These are phyloP conservation scores for Rubroboletus pulcherrimus DNA, from an alignment of 768 basidiomycete genomes.

Conservation along the genomic window DNA sequence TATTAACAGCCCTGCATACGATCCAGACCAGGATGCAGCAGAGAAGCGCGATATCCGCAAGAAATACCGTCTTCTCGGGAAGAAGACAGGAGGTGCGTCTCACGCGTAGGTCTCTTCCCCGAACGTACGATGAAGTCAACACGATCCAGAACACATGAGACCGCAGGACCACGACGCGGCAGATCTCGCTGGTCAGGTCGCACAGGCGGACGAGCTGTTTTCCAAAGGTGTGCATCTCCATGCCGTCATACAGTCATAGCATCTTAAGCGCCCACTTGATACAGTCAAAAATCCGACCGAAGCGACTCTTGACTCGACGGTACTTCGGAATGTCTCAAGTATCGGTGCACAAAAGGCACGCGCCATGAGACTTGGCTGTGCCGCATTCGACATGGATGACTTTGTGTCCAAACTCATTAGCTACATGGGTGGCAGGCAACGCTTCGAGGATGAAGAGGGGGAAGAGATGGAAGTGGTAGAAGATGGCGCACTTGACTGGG, in stretches of 20 bases:
- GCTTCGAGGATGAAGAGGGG: slow-evolving; percentile 44
- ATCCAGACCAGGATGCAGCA: slow-evolving; percentile 82
- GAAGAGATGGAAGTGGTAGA: slow-evolving; percentile 53
- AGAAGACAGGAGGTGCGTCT: slow-evolving; percentile 57
- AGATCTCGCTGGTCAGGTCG: slow-evolving; percentile 52
- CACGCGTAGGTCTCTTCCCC: neutral
- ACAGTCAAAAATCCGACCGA: slow-evolving; percentile 79
- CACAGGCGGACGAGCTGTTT: slow-evolving; percentile 59
- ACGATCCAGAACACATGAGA: slow-evolving; percentile 41
- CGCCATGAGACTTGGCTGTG: slow-evolving; percentile 81
- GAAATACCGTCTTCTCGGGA: slow-evolving; percentile 65
- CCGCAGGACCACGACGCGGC: slow-evolving; percentile 55
- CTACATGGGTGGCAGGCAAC: slow-evolving; percentile 71
- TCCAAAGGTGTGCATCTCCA: slow-evolving; percentile 45
- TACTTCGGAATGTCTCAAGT: slow-evolving; percentile 73
- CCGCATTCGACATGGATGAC: slow-evolving; percentile 90
- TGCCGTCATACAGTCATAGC: neutral
- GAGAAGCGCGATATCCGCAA: slow-evolving; percentile 73
- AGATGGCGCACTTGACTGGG: slow-evolving; percentile 68
- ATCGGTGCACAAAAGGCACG: slow-evolving; percentile 87
- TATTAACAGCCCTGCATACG: slow-evolving; percentile 48
- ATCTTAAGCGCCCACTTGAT: neutral
- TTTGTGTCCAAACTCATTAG: slow-evolving; percentile 72
- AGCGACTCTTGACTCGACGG: slow-evolving; percentile 83
- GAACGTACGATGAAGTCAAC: neutral